A percentile compares a stretch with the other conserved stretches of the same genome.
Evolutionary conservation across 2,329 filamentous ascomycete species (phyloP).

Genomic region (Dryadomyces quercivorus): DNA sequence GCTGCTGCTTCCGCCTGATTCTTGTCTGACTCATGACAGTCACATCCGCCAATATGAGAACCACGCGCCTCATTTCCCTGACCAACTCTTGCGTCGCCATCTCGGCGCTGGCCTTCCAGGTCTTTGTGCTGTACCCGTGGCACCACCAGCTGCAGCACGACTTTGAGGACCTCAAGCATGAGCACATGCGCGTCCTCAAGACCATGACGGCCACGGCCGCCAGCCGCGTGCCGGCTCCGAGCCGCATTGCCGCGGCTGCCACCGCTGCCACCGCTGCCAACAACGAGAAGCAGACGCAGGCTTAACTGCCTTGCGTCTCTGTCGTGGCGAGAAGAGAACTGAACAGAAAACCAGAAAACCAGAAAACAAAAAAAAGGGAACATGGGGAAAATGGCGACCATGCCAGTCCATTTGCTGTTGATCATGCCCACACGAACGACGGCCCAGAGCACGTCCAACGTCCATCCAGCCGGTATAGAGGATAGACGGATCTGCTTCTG

Average conservation of each 20-base stretch:
- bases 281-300: not conserved
- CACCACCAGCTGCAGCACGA: conserved; percentile 52
- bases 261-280: not conserved
- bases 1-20: too few relatives aligned
- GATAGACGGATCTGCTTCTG: not conserved
- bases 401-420: not conserved
- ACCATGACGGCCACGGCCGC: conserved; percentile 3
- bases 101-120: conserved; percentile 54
- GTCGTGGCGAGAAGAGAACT: too few relatives aligned
- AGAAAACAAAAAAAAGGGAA: too few relatives aligned
- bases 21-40: too few relatives aligned
- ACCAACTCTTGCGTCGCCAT: conserved; percentile 55
- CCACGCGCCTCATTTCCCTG: conserved; percentile 38
- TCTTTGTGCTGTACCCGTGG: conserved; percentile 60
- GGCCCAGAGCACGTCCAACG: not conserved
- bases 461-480: not conserved
- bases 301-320: too few relatives aligned
- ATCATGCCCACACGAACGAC: not conserved
- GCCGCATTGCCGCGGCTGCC: not conserved
- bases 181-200: conserved; percentile 35
- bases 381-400: not conserved
- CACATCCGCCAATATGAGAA: conserved; percentile 10
- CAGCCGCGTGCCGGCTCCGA: not conserved
- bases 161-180: conserved; percentile 45
- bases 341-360: too few relatives aligned